Evolutionary conservation across 371 early-diverging fungal genomes (phyloP), one percentile per base, ranked within the genome.

Genomic region (Blastocladiella emersonii): DNA sequence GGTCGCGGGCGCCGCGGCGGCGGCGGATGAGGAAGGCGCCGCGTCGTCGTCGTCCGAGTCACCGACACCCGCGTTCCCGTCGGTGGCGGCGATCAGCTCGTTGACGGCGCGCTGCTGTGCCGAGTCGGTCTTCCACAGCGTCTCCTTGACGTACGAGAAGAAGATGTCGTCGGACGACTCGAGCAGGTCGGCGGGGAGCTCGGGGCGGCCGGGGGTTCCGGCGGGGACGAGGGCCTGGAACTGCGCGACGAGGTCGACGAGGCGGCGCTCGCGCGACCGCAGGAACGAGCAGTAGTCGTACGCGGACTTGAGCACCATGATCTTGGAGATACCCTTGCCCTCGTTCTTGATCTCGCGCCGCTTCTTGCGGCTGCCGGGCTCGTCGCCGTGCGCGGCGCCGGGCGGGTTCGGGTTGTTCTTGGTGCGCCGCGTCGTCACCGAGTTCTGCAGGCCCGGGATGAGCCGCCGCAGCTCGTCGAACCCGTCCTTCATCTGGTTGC

Each of bases 401-500:
- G 30, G 30, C 17, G 23, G 19, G 23, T 56, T 13, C 30, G 56
- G 56, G n/a, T 30, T 30, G 17, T 35, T 25, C 59, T 59, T 59
- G 13, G 41, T 25, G 15, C 32, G n/a, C 13, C 59, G 37, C 17
- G 34, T 59, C 41, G 59, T 59, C 35, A 79, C 71, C 72, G 85
- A 85, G 34, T 87, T 79, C 56, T 82, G 70, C 4, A 87, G 76
- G 6, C 82, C 80, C 21, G 87, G 85, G 35, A 93, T 69, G 39
- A 88, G 75, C 12, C 70, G 65, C 27, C 84, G 75, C 15, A 95
- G 73, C n/a, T 85, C 78, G 55, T 93, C 90, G 70, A 95, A 95
- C 44, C 88, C 85, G 48, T 85, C 75, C 63, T 91, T 92, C 27
- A 93, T 73, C 34, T 86, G 84, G 66, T 92, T 91, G n/a, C 95